These are phyloP conservation scores for Aspergillus sp. DNA, from an alignment of 2,329 filamentous ascomycete genomes.

Conservation along the genomic window DNA sequence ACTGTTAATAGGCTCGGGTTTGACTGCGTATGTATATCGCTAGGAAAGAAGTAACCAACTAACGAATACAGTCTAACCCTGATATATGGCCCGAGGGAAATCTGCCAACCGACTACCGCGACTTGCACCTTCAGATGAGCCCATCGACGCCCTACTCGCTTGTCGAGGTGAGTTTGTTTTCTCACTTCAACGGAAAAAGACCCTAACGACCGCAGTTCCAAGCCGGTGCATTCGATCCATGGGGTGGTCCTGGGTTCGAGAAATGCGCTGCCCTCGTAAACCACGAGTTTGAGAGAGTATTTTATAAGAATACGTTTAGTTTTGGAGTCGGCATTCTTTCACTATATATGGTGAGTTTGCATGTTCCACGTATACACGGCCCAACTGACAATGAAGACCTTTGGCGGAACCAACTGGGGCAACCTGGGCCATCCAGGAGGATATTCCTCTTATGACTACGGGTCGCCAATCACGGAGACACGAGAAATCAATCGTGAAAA, in stretches of 20 bases:
- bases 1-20: conserved; percentile 35
- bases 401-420: conserved; percentile 81
- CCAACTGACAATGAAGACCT: conserved; percentile 48
- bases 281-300: conserved; percentile 73
- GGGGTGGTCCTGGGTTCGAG: conserved; percentile 70
- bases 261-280: conserved; percentile 66
- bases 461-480: conserved; percentile 67
- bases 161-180: conserved; percentile 47
- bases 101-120: conserved; percentile 58
- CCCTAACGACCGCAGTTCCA: conserved; percentile 55
- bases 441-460: conserved; percentile 64
- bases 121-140: conserved; percentile 59
- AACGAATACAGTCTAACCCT: conserved; percentile 50
- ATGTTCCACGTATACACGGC: background rate
- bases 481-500: conserved; percentile 70
- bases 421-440: conserved; percentile 70
- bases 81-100: conserved; percentile 58
- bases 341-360: conserved; percentile 66
- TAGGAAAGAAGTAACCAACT: background rate
- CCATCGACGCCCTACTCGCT: conserved; percentile 66
- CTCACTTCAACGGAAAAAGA: background rate
- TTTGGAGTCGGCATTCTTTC: conserved; percentile 68
- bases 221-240: conserved; percentile 71
- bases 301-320: conserved; percentile 73
- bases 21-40: conserved; percentile 33